These are phyloP conservation scores for Cyberlindnera mrakii DNA, from an alignment of 805 yeast species.

Conservation along the genomic window DNA sequence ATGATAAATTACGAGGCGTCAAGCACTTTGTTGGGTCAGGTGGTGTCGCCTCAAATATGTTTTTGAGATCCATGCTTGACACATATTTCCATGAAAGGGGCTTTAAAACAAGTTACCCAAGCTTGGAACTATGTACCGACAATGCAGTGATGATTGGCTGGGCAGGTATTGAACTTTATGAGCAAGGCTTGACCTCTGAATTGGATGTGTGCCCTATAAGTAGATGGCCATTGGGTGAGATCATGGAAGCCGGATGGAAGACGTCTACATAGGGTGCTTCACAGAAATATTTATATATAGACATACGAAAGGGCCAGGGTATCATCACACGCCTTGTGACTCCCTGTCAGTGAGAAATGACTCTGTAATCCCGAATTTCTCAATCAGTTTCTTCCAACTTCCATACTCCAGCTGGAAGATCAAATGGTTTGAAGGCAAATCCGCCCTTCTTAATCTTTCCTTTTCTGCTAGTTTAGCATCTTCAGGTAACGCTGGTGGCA, in stretches of 20 bases:
- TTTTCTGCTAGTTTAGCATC: constrained; percentile 20
- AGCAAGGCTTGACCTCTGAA: constrained; percentile 39
- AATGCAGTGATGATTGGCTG: constrained; percentile 97
- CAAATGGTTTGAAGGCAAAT: constrained; percentile 46
- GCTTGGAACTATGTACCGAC: constrained; percentile 74
- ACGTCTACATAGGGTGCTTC: not conserved
- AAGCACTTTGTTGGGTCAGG: constrained; percentile 77
- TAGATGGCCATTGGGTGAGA: constrained; percentile 74
- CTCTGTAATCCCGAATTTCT: constrained; percentile 47
- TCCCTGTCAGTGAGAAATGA: constrained; percentile 43
- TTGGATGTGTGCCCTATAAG: constrained; percentile 57
- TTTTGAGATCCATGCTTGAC: constrained; percentile 44
- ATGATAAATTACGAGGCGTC: constrained; percentile 36
- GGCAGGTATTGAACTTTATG: constrained; percentile 89
- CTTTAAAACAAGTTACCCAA: constrained; percentile 58
- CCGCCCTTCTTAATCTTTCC: constrained; percentile 22
- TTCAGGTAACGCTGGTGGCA: constrained; percentile 26
- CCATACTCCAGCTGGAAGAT: constrained; percentile 65
- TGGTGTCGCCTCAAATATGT: constrained; percentile 81
- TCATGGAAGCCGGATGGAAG: constrained; percentile 44
- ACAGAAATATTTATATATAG: not conserved
- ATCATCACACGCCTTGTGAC: constrained; percentile 7
- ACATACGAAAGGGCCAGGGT: not conserved
- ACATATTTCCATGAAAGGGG: constrained; percentile 28
- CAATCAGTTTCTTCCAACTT: constrained; percentile 57